Evolutionary conservation across 73 alveolate species (phyloP), one percentile per base, ranked within the genome.

Genomic region (Paramecium sonneborni): DNA sequence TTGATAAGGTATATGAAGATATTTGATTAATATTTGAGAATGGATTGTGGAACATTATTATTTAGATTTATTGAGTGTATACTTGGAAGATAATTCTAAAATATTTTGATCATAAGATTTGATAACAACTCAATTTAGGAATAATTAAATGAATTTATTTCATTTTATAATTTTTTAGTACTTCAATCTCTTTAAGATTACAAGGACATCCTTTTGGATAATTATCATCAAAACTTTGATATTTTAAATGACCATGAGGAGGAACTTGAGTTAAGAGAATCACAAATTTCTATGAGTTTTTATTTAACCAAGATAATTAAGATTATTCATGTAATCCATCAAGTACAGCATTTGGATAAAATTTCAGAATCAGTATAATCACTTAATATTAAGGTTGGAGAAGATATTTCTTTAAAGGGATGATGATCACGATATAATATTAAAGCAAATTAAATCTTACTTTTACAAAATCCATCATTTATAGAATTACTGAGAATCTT

Each of bases 241-340:
- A 74, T 39, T 74, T 74, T 0, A 26, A 39, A 7, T 74, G 34
- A 18, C 98, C 99, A 95, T 96, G 99, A 58, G 98, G 96, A 70
- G 99, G 98, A 58, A 96, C 92, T 58, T 96, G 97, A 46, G 97
- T 95, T n/a, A 96, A 74, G 86, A 95, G 97, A 58, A 95, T 93
- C 34, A 94, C 44, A 56, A 92, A 55, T 92, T 95, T 95, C 38
- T 85, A 57, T 37, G 98, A 94, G 24, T 32, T 30, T 52, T 95
- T 95, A 38, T 87, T 95, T 82, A 97, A 94, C 99, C 99, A 96
- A 15, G 92, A 35, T 43, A 94, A 89, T 38, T 76, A 62, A 72
- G 87, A 68, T 68, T 93, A 89, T 3, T 95, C 97, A 88, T 95
- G 68, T 24, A 96, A 37, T 57, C 99, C 99, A 74, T 96, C 99